Percentiles rank a stretch among this genome's conserved stretches.
phyloP scores from a whole-genome alignment of 2,329 filamentous ascomycete species.

The Colletotrichum musicola region DNA sequence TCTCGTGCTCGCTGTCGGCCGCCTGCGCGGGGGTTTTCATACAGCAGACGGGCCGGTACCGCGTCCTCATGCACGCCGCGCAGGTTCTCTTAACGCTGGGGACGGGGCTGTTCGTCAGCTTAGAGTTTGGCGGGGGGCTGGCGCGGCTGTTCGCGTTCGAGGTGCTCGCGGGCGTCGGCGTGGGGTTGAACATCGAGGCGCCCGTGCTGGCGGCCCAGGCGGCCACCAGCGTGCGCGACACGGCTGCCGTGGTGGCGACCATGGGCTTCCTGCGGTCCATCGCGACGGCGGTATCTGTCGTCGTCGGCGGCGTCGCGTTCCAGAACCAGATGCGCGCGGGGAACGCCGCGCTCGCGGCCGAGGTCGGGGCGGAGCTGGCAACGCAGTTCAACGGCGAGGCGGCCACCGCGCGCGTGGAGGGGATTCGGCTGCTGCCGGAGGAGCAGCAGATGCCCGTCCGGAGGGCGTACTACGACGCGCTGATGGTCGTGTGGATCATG shows the following conservation, averaged over 20 bases:
- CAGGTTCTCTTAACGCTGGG: constrained; percentile 73
- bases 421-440: neutral
- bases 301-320: constrained; percentile 82
- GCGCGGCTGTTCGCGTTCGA: constrained; percentile 71
- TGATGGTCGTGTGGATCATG: constrained; percentile 47
- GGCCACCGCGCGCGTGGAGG: constrained; percentile 49
- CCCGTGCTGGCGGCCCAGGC: constrained; percentile 77
- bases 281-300: constrained; percentile 75
- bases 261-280: constrained; percentile 77
- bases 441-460: constrained; percentile 43
- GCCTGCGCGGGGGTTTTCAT: constrained; percentile 51
- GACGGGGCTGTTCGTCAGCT: constrained; percentile 72
- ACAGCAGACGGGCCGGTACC: constrained; percentile 75
- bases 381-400: constrained; percentile 66
- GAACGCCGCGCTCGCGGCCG: constrained; percentile 57
- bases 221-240: constrained; percentile 71
- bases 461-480: constrained; percentile 43
- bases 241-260: constrained; percentile 76
- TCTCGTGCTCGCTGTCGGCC: constrained; percentile 42
- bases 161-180: constrained; percentile 72
- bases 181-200: constrained; percentile 77
- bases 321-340: constrained; percentile 78
- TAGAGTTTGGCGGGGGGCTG: constrained; percentile 68
- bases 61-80: constrained; percentile 69
- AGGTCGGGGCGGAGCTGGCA: constrained; percentile 65